phyloP scores from a whole-genome alignment of 257 asterid species.

The Ajuga chamaepitys region DNA sequence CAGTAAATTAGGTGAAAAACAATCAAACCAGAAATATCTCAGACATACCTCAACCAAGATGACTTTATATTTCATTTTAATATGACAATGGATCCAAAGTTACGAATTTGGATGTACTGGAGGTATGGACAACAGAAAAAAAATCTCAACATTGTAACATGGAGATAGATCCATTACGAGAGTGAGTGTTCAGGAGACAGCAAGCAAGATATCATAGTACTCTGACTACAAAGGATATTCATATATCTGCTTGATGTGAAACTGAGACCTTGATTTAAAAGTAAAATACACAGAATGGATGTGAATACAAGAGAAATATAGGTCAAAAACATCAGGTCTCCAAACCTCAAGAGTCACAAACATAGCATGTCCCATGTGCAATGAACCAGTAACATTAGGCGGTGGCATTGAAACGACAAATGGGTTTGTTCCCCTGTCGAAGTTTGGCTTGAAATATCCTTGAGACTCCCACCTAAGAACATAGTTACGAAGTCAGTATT shows the following conservation, averaged over 20 bases:
- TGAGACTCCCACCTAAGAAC: conserved; percentile 97
- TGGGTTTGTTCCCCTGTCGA: conserved; percentile 61
- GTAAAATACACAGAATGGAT: not conserved
- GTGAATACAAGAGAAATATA: not conserved
- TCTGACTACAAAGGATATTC: not conserved
- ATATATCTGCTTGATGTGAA: not conserved
- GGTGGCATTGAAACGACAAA: conserved; percentile 97
- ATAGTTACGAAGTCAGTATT: conserved; percentile 10
- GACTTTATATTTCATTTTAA: too few relatives aligned
- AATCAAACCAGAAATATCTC: too few relatives aligned
- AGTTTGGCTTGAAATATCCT: conserved; percentile 88
- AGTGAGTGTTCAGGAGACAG: too few relatives aligned
- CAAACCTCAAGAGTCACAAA: conserved; percentile 98
- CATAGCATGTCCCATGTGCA: conserved; percentile 99
- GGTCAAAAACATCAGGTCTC: conserved; percentile 11
- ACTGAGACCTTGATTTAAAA: not conserved
- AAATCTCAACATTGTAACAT: too few relatives aligned
- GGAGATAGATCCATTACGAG: too few relatives aligned
- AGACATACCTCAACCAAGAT: too few relatives aligned
- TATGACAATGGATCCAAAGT: too few relatives aligned
- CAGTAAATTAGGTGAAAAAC: too few relatives aligned
- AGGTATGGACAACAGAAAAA: too few relatives aligned
- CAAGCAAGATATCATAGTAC: not conserved
- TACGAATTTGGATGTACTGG: too few relatives aligned
- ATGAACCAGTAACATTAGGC: conserved; percentile 94